These are phyloP conservation scores for Bipolaris victoriae DNA, from an alignment of 2,329 filamentous ascomycete species.

Conservation along the genomic window DNA sequence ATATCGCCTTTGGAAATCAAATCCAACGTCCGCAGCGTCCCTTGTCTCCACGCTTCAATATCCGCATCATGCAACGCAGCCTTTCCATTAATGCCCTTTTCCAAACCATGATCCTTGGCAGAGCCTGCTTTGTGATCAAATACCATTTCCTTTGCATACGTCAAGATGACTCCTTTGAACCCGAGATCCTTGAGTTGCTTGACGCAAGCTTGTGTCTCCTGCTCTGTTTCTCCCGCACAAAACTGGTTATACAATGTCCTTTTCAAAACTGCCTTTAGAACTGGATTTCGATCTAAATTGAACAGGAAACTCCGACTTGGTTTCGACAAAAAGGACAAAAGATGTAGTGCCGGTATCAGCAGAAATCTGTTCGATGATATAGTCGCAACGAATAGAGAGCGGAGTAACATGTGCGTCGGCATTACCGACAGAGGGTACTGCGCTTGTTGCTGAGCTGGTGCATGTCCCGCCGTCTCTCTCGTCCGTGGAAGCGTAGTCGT, in stretches of 20 bases:
- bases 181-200: slow-evolving; percentile 72
- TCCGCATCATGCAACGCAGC: slow-evolving; percentile 26
- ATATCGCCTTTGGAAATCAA: slow-evolving; percentile 41
- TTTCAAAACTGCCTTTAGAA: slow-evolving; percentile 75
- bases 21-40: slow-evolving; percentile 38
- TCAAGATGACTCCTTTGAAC: slow-evolving; percentile 81
- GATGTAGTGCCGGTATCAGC: slow-evolving; percentile 46
- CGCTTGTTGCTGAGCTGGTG: slow-evolving; percentile 13
- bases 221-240: slow-evolving; percentile 77
- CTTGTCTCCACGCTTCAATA: slow-evolving; percentile 46
- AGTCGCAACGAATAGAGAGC: slow-evolving; percentile 50
- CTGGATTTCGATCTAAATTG: slow-evolving; percentile 73
- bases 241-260: slow-evolving; percentile 89
- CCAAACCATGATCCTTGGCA: slow-evolving; percentile 21
- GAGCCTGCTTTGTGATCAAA: slow-evolving; percentile 49
- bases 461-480: slow-evolving; percentile 12
- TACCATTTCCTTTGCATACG: slow-evolving; percentile 75
- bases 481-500: slow-evolving; percentile 22
- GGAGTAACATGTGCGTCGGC: slow-evolving; percentile 37
- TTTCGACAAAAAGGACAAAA: slow-evolving; percentile 51
- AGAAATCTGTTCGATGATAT: slow-evolving; percentile 56
- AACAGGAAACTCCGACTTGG: slow-evolving; percentile 47
- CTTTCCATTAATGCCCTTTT: slow-evolving; percentile 12
- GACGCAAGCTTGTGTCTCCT: slow-evolving; percentile 68
- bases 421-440: slow-evolving; percentile 33